Percentiles rank a stretch among this genome's conserved stretches.
These are phyloP conservation scores for Omphalotus olearius DNA, from an alignment of 1,284 basidiomycete species.

Conservation along the genomic window DNA sequence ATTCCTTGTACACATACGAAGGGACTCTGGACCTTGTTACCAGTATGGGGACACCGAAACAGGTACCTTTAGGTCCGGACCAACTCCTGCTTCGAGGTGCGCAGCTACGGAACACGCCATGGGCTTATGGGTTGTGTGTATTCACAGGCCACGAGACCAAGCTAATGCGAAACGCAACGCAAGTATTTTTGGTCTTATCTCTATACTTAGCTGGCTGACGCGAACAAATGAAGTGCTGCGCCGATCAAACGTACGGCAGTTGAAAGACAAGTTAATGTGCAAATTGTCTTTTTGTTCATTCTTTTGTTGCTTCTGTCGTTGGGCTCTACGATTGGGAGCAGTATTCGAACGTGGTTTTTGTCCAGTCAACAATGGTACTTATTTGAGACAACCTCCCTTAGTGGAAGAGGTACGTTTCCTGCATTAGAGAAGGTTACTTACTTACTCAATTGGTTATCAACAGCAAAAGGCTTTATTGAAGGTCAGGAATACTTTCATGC, in stretches of 20 bases:
- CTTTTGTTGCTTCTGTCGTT: conserved; percentile 85
- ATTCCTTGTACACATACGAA: conserved; percentile 96
- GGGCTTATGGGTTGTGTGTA: conserved; percentile 92
- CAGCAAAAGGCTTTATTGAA: conserved; percentile 80
- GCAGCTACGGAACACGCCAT: conserved; percentile 94
- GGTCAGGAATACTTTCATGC: conserved; percentile 37
- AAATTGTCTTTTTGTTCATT: conserved; percentile 95
- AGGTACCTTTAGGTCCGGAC: conserved; percentile 91
- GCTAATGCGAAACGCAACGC: conserved; percentile 95
- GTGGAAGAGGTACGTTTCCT: conserved; percentile 52
- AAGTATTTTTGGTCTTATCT: conserved; percentile 28
- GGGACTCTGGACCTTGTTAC: conserved; percentile 71
- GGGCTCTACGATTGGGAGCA: conserved; percentile 89
- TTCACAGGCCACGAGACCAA: conserved; percentile 99
- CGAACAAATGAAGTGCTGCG: conserved; percentile 57
- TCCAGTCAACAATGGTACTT: conserved; percentile 85
- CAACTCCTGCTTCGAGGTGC: conserved; percentile 93
- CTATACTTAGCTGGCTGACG: conserved; percentile 1
- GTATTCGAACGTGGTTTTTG: conserved; percentile 88
- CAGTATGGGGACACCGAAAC: conserved; percentile 59
- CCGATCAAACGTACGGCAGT: conserved; percentile 97
- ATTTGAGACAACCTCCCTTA: conserved; percentile 48
- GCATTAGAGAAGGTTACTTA: conserved; percentile 4
- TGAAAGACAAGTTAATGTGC: conserved; percentile 93
- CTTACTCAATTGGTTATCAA: conserved; percentile 5